phyloP scores from a whole-genome alignment of 139 green algal species.

The Ettlia oleoabundans region DNA sequence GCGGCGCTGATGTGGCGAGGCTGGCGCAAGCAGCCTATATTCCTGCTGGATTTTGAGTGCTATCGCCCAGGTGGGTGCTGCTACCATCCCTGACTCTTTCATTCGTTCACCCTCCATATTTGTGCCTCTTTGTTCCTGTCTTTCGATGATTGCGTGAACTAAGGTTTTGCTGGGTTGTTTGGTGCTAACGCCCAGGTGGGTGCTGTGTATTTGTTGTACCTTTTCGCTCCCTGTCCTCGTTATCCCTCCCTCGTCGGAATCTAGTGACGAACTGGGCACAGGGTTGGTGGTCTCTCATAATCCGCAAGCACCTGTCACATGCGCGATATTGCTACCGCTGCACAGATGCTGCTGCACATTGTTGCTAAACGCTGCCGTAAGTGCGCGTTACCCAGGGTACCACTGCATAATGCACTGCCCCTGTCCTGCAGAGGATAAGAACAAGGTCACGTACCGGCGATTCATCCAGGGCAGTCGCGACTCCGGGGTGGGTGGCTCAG shows the following conservation, averaged over 20 bases:
- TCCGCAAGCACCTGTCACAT: too few relatives aligned
- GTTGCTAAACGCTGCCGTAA: neutral
- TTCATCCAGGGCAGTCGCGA: constrained; percentile 50
- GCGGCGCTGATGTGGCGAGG: neutral
- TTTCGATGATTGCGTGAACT: neutral
- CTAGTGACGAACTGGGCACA: too few relatives aligned
- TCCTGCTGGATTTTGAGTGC: constrained; percentile 84
- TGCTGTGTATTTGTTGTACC: too few relatives aligned
- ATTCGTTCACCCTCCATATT: too few relatives aligned
- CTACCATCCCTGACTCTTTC: too few relatives aligned
- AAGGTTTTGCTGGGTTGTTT: too few relatives aligned
- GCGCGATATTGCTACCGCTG: too few relatives aligned
- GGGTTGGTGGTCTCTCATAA: too few relatives aligned
- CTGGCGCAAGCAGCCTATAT: constrained; percentile 42
- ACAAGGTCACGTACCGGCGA: constrained; percentile 37
- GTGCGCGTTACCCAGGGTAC: neutral
- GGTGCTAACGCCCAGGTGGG: too few relatives aligned
- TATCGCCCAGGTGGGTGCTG: constrained; percentile 52
- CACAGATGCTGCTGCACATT: neutral
- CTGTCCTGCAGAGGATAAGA: constrained; percentile 9
- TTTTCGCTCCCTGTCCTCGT: too few relatives aligned
- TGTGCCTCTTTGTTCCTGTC: too few relatives aligned
- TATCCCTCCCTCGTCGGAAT: too few relatives aligned
- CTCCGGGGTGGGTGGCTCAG: neutral
- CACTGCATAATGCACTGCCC: neutral